phyloP scores from a whole-genome alignment of 2,329 filamentous ascomycete genomes.

The Aciculosporium take region DNA sequence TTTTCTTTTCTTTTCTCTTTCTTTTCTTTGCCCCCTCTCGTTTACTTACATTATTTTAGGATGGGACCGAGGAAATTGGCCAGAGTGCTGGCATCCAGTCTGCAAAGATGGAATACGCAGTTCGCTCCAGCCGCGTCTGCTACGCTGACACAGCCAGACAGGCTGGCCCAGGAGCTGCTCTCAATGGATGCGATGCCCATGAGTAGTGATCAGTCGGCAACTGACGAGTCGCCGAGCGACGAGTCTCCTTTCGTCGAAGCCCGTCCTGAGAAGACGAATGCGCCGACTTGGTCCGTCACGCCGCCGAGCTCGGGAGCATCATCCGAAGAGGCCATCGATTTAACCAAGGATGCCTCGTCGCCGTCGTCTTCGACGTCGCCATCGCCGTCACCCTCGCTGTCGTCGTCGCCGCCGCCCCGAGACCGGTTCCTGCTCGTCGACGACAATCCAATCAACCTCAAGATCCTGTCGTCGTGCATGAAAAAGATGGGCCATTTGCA shows the following conservation, averaged over 20 bases:
- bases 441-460: constrained; percentile 23
- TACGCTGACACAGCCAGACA: not conserved
- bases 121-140: too few species aligned
- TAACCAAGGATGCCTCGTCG: not conserved
- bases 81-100: constrained; percentile 1
- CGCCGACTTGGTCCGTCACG: not conserved
- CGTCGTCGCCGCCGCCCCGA: not conserved
- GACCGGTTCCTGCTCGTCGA: constrained; percentile 17
- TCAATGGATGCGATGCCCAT: not conserved
- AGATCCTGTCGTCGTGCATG: constrained; percentile 16
- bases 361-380: not conserved
- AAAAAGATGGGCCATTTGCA: constrained; percentile 13
- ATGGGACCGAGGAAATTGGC: constrained; percentile 22
- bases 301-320: not conserved
- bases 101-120: not conserved
- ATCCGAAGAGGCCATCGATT: not conserved
- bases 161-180: not conserved
- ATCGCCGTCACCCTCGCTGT: not conserved
- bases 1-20: not conserved
- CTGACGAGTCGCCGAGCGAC: not conserved
- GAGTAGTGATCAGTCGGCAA: too few species aligned
- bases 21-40: not conserved
- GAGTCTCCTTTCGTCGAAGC: not conserved
- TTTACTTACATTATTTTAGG: constrained; percentile 8
- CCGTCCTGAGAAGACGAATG: not conserved